phyloP scores from a whole-genome alignment of 371 early-diverging fungal species.

The Mucor irregularis region DNA sequence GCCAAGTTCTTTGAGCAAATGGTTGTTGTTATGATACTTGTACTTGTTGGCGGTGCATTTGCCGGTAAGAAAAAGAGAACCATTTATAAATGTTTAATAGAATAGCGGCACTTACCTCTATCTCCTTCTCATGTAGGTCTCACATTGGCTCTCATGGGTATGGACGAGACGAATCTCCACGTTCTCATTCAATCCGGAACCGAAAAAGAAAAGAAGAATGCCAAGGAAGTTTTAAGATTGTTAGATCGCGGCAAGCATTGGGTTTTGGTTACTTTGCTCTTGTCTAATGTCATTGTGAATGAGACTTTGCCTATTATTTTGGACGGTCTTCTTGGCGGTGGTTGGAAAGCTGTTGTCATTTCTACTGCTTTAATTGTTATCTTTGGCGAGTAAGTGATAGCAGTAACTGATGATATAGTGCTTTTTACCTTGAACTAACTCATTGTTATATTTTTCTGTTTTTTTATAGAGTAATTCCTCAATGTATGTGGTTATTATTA shows the following conservation, averaged over 20 bases:
- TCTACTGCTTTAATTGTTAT: slow-evolving; percentile 89
- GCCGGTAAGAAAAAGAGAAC: slow-evolving; percentile 14
- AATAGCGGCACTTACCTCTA: no score
- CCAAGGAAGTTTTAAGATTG: slow-evolving; percentile 67
- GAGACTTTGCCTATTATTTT: slow-evolving; percentile 94
- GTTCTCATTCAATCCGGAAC: slow-evolving; percentile 75
- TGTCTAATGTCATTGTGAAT: slow-evolving; percentile 92
- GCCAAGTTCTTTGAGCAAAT: slow-evolving; percentile 23
- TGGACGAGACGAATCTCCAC: slow-evolving; percentile 70
- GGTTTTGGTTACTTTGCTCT: slow-evolving; percentile 86
- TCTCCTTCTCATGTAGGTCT: slow-evolving; percentile 50
- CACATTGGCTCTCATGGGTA: slow-evolving; percentile 84
- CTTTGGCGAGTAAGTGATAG: slow-evolving; percentile 83
- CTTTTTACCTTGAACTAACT: no score
- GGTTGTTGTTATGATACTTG: slow-evolving; percentile 15
- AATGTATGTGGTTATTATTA: slow-evolving; percentile 24
- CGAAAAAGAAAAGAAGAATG: slow-evolving; percentile 62
- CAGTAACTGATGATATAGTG: no score
- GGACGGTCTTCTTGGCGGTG: slow-evolving; percentile 77
- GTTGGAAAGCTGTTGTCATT: slow-evolving; percentile 84
- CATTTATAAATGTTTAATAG: neutral
- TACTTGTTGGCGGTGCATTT: slow-evolving; percentile 28
- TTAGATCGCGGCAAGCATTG: slow-evolving; percentile 77
- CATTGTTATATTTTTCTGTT: neutral
- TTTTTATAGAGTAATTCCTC: slow-evolving; percentile 44